Conservation (phyloP, 2,329 filamentous ascomycete genomes). For the Penicillium olsonii region DNA sequence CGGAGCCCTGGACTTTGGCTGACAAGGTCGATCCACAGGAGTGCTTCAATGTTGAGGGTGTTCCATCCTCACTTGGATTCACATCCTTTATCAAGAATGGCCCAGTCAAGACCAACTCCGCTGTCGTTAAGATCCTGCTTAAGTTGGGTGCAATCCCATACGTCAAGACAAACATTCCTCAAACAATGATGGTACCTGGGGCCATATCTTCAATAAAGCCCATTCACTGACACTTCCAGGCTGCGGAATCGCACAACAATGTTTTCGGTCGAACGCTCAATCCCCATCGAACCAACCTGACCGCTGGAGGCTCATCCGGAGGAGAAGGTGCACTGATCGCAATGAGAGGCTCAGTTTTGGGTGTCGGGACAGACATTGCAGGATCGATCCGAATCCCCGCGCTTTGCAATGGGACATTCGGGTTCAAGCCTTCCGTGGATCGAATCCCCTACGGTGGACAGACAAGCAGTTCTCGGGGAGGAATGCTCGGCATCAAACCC, state of each 20-base stretch:
- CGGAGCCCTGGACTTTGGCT: neutral
- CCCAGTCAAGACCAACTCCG: constrained; percentile 52
- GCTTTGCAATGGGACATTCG: constrained; percentile 52
- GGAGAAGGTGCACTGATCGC: constrained; percentile 65
- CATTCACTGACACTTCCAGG: constrained; percentile 50
- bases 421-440: constrained; percentile 47
- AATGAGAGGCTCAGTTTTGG: constrained; percentile 59
- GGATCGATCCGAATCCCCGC: constrained; percentile 49
- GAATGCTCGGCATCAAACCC: constrained; percentile 20
- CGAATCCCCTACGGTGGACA: constrained; percentile 56
- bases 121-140: constrained; percentile 58
- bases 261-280: constrained; percentile 64
- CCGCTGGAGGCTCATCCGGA: constrained; percentile 64
- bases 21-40: constrained; percentile 4
- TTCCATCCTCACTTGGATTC: constrained; percentile 51
- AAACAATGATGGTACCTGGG: constrained; percentile 43
- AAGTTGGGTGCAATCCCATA: constrained; percentile 65
- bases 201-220: no score
- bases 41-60: constrained; percentile 16
- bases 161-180: constrained; percentile 69
- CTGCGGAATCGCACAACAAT: constrained; percentile 53
- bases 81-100: constrained; percentile 61
- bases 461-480: constrained; percentile 16
- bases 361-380: constrained; percentile 62
- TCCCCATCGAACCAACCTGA: constrained; percentile 59